A percentile compares a stretch with the other conserved stretches of the same genome.
phyloP scores from a whole-genome alignment of 768 basidiomycete genomes.

The Tremella mesenterica region DNA sequence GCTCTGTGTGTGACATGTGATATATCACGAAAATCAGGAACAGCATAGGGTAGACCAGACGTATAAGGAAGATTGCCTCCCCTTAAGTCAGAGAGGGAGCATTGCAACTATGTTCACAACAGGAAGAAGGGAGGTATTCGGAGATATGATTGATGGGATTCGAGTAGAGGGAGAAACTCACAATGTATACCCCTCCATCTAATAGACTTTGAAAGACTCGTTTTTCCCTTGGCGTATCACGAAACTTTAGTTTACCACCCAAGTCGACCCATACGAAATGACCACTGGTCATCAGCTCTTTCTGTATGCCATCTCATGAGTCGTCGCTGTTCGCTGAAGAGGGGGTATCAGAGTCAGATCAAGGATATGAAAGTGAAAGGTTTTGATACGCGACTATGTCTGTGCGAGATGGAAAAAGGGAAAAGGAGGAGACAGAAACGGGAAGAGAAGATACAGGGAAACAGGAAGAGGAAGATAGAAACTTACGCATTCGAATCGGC shows the following conservation, averaged over 20 bases:
- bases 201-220: conserved; percentile 36
- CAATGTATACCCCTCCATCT: conserved; percentile 41
- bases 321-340: neutral
- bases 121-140: too few relatives aligned
- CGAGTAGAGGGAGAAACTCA: conserved; percentile 9
- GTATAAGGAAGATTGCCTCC: too few relatives aligned
- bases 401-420: neutral
- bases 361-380: neutral
- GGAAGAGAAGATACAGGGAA: neutral
- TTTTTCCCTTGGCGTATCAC: conserved; percentile 29
- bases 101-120: too few relatives aligned
- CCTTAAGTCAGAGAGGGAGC: too few relatives aligned
- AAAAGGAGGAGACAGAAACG: neutral
- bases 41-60: too few relatives aligned
- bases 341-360: neutral
- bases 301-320: neutral
- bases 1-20: too few relatives aligned
- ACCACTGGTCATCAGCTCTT: conserved; percentile 11
- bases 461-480: neutral
- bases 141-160: neutral
- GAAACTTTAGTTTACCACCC: conserved; percentile 26
- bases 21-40: too few relatives aligned
- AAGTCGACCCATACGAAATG: conserved; percentile 43
- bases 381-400: too few relatives aligned
- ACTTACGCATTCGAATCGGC: conserved; percentile 34